Evolutionary conservation across 2,329 filamentous ascomycete genomes (phyloP).

Genomic region (Fusarium tjaetaba): DNA sequence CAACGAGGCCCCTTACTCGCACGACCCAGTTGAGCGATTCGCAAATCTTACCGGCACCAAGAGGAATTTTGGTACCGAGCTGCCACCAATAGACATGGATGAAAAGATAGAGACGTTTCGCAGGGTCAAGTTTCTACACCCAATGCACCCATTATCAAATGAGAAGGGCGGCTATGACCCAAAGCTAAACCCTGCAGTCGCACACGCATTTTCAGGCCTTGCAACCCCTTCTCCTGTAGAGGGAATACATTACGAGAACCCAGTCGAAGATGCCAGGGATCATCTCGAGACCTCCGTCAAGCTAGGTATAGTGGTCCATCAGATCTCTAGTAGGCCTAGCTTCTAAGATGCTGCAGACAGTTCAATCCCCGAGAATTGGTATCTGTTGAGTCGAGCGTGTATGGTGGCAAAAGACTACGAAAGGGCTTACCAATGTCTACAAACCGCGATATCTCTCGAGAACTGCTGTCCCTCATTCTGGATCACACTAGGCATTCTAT

Average conservation of each 20-base stretch:
- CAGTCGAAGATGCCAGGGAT: no score
- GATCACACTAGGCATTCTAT: neutral
- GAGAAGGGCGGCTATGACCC: no score
- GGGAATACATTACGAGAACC: no score
- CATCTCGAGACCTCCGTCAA: no score
- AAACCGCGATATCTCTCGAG: rapidly evolving
- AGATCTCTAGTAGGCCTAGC: no score
- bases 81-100: neutral
- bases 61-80: neutral
- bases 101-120: neutral
- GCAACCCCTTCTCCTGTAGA: no score
- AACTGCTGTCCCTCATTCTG: neutral
- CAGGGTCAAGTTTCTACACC: neutral
- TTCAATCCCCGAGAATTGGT: neutral
- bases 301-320: no score
- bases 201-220: no score
- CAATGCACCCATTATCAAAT: no score
- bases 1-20: no score
- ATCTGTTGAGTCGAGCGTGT: neutral
- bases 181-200: no score
- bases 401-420: neutral
- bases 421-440: rapidly evolving
- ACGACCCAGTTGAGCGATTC: neutral
- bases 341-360: neutral
- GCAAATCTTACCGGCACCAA: rapidly evolving